Evolutionary conservation across 2,329 filamentous ascomycete genomes (phyloP).

Genomic region (Neonectria coccinea): DNA sequence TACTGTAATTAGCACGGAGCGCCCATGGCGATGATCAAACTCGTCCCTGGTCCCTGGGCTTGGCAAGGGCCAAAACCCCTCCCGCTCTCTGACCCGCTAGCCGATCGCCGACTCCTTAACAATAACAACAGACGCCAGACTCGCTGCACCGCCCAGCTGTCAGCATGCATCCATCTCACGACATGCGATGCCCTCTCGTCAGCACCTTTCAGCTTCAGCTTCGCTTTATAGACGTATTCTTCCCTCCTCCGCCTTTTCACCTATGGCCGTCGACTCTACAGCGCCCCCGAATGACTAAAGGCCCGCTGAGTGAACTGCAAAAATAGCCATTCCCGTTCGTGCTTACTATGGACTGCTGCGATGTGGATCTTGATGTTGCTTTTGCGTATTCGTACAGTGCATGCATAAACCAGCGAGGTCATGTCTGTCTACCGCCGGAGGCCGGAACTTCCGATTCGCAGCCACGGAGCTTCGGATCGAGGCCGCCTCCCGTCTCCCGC

Average conservation of each 20-base stretch:
- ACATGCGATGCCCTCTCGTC: not conserved
- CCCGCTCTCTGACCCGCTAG: not conserved
- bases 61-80: not conserved
- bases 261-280: too few species aligned
- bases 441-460: not conserved
- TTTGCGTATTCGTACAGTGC: not conserved
- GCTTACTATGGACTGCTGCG: not conserved
- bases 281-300: not conserved
- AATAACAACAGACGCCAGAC: too few species aligned
- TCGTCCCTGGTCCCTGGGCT: constrained; percentile 2
- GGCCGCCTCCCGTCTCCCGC: not conserved
- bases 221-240: not conserved
- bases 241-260: not conserved
- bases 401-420: not conserved
- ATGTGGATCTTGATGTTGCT: not conserved
- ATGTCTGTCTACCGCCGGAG: not conserved
- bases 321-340: not conserved
- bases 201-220: constrained; percentile 3
- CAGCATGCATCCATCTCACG: constrained; percentile 1
- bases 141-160: constrained; percentile 6
- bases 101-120: not conserved
- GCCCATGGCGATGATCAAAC: not conserved
- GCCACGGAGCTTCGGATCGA: not conserved
- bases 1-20: not conserved
- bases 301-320: not conserved